Evolutionary conservation across 169 alveolate genomes (phyloP), one percentile per base, ranked within the genome.

Genomic region (Eimeria praecox): DNA sequence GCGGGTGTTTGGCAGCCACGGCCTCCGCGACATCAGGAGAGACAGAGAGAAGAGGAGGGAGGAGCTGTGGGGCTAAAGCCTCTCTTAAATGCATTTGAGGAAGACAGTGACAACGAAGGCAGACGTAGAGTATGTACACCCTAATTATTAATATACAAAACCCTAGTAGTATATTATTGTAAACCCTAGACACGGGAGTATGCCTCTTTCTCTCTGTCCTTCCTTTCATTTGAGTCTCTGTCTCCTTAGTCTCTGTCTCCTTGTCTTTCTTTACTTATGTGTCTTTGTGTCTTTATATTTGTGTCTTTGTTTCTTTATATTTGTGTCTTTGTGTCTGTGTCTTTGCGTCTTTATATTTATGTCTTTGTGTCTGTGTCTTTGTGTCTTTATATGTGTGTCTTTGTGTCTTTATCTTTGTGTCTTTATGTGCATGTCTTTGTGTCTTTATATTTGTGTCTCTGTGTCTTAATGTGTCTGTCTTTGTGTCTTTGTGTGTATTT

Each of bases 21-120:
- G 4, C n/a, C 82, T 10, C 82, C 82, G 2, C 82, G 24, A 9
- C 44, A 38, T 5, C 40, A n/a, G 44, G 18, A 30, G 82, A 9
- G 44, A 20, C 44, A 38, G 49, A 22, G 82, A 69, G 82, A 42
- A 38, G 82, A 69, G n/a, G 82, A 69, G 30, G 82, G 12, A 3
- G 82, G n/a, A 22, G 82, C 42, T 38, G 82, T 69, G 44, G 82
- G 82, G 82, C 14, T 69, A 22, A 69, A 69, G 44, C n/a, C 82
- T 69, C 18, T 69, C 44, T 22, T 69, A 3, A 42, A 69, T 69
- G 82, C 82, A 3, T 69, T 69, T 69, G 82, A 69, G n/a, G 82
- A 69, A 42, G 82, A 69, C 24, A 69, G 82, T 16, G 82, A 69
- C 40, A n/a, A 69, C 18, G 82, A 69, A 38, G 10, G 82, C 4